phyloP scores from a whole-genome alignment of 2,329 filamentous ascomycete species.

The Alternaria sp. region DNA sequence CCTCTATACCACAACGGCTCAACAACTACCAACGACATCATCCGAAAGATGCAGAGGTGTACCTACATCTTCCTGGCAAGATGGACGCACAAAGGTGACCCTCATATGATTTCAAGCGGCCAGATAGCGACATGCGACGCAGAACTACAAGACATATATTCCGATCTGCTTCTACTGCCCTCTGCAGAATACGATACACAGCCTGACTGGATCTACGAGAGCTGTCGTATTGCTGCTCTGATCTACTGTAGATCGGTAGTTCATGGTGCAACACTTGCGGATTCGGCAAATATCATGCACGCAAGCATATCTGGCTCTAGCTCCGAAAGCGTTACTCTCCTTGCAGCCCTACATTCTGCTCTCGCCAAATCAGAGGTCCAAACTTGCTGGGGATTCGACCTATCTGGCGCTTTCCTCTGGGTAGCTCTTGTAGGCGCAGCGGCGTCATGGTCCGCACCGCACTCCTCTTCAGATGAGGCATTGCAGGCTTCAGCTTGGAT shows the following conservation, averaged over 20 bases:
- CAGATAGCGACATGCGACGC: constrained; percentile 28
- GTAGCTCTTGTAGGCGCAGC: constrained; percentile 39
- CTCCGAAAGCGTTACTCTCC: constrained; percentile 14
- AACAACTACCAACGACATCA: constrained; percentile 25
- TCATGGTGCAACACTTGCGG: constrained; percentile 29
- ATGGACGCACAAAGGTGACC: constrained; percentile 21
- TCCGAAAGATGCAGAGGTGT: constrained; percentile 35
- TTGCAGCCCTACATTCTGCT: constrained; percentile 33
- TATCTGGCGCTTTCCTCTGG: constrained; percentile 42
- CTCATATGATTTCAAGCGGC: constrained; percentile 4
- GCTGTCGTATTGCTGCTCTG: constrained; percentile 37
- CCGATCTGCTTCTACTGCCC: constrained; percentile 21
- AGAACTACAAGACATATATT: constrained; percentile 34
- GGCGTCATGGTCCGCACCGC: constrained; percentile 26
- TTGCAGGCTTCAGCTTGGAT: constrained; percentile 23
- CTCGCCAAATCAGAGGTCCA: constrained; percentile 31
- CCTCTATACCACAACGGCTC: constrained; percentile 27
- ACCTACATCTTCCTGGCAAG: constrained; percentile 28
- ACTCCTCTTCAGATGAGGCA: constrained; percentile 8
- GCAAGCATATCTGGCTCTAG: constrained; percentile 13
- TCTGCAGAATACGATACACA: constrained; percentile 15
- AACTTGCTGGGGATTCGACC: constrained; percentile 28
- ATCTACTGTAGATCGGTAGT: constrained; percentile 43
- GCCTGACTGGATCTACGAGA: constrained; percentile 42
- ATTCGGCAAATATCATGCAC: constrained; percentile 28